A percentile compares a stretch with the other conserved stretches of the same genome.
Conservation (phyloP, 495 filamentous ascomycete genomes). For the Xanthoparmelia taractica region DNA sequence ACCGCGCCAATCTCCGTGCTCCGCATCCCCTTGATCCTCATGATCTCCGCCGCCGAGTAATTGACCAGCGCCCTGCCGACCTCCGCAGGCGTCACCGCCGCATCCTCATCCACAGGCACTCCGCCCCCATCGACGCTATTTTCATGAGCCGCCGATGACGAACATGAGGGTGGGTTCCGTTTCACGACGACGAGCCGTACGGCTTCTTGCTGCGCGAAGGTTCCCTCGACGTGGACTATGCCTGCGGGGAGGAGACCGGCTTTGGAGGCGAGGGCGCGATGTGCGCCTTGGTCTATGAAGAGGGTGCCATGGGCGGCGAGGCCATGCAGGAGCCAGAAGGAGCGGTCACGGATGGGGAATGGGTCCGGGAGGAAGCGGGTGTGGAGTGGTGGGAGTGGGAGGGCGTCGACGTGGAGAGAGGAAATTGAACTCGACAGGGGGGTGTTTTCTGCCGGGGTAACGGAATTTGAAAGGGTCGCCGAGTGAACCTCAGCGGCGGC, state of each 20-base stretch:
- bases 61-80: slow-evolving; percentile 90
- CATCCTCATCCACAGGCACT: slow-evolving; percentile 31
- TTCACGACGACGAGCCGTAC: slow-evolving; percentile 76
- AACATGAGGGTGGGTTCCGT: slow-evolving; percentile 30
- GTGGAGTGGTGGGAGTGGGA: slow-evolving; percentile 57
- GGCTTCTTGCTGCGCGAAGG: slow-evolving; percentile 85
- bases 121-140: slow-evolving; percentile 8
- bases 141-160: background rate
- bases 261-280: slow-evolving; percentile 66
- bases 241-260: slow-evolving; percentile 88
- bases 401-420: slow-evolving; percentile 29
- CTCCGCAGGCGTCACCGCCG: slow-evolving; percentile 57
- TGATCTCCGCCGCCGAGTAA: slow-evolving; percentile 78
- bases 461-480: slow-evolving; percentile 22
- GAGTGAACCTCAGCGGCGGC: slow-evolving; percentile 16
- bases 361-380: slow-evolving; percentile 88
- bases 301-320: slow-evolving; percentile 85
- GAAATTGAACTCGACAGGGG: slow-evolving; percentile 33
- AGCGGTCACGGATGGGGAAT: slow-evolving; percentile 79
- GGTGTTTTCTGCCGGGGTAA: slow-evolving; percentile 27
- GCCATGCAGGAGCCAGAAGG: slow-evolving; percentile 95
- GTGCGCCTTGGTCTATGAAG: slow-evolving; percentile 84
- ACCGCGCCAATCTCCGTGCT: slow-evolving; percentile 71
- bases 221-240: slow-evolving; percentile 79
- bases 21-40: slow-evolving; percentile 71